A percentile compares a stretch with the other conserved stretches of the same genome.
Evolutionary conservation across 2,329 filamentous ascomycete species (phyloP).

Genomic region (Scedosporium dehoogii): DNA sequence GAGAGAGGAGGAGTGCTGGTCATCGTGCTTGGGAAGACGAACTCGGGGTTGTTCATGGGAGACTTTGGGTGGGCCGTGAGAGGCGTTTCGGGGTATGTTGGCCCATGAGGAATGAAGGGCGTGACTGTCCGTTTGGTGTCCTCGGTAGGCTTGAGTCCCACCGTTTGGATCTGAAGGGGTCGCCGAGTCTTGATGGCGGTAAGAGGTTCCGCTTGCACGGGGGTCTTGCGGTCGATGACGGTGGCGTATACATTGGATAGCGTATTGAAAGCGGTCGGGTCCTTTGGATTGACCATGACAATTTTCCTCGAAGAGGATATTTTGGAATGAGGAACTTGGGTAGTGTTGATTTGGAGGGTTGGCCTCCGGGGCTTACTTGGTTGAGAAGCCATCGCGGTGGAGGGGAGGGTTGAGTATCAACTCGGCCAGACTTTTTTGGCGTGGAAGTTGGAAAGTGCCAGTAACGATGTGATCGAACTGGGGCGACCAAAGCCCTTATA

Average conservation of each 20-base stretch:
- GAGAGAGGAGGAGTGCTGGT: slow-evolving; percentile 50
- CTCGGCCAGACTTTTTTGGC: background rate
- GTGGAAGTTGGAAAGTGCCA: no score
- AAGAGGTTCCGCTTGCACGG: slow-evolving; percentile 34
- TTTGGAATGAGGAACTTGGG: slow-evolving; percentile 25
- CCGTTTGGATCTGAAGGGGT: slow-evolving; percentile 14
- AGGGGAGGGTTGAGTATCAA: background rate
- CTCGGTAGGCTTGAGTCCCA: slow-evolving; percentile 6
- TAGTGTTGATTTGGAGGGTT: slow-evolving; percentile 44
- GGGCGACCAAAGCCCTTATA: no score
- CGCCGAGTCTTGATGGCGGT: slow-evolving; percentile 37
- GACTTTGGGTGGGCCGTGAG: slow-evolving; percentile 40
- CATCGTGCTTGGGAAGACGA: slow-evolving; percentile 45
- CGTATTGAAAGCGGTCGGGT: slow-evolving; percentile 56
- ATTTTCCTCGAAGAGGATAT: slow-evolving; percentile 27
- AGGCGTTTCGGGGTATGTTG: slow-evolving; percentile 43
- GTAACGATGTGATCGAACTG: no score
- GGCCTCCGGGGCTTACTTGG: slow-evolving; percentile 43
- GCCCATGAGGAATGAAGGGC: slow-evolving; percentile 29
- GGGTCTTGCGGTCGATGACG: slow-evolving; percentile 49
- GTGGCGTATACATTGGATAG: slow-evolving; percentile 56
- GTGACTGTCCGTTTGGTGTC: slow-evolving; percentile 7
- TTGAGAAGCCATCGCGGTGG: slow-evolving; percentile 24
- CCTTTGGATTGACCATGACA: slow-evolving; percentile 41
- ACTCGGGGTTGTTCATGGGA: slow-evolving; percentile 31